Evolutionary conservation across 2,329 filamentous ascomycete species (phyloP).

Genomic region (Kalaharituber pfeilii): DNA sequence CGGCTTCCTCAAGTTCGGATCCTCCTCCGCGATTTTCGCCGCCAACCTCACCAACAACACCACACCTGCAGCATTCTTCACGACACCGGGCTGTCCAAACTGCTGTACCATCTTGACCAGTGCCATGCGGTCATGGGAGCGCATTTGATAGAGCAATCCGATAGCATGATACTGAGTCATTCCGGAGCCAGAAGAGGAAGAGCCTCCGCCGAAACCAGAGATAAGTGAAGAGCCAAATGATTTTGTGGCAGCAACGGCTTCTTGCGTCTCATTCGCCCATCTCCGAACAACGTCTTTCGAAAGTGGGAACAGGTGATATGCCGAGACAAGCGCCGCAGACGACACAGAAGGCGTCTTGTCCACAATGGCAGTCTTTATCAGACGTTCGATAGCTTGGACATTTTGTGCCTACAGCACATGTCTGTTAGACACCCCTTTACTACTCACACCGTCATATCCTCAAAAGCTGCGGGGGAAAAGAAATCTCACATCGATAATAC

Average conservation of each 20-base stretch:
- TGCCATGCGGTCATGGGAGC: slow-evolving; percentile 92
- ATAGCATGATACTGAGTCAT: slow-evolving; percentile 99
- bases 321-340: slow-evolving; percentile 86
- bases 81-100: slow-evolving; percentile 57
- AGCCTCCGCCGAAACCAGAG: slow-evolving; percentile 30
- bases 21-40: slow-evolving; percentile 85
- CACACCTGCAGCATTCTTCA: slow-evolving; percentile 86
- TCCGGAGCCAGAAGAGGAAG: slow-evolving; percentile 71
- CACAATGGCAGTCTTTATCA: slow-evolving; percentile 98
- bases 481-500: slow-evolving; percentile 86
- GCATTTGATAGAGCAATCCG: slow-evolving; percentile 93
- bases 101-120: slow-evolving; percentile 99
- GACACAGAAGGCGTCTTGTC: slow-evolving; percentile 97
- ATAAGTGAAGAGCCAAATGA: slow-evolving; percentile 67
- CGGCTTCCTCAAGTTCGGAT: slow-evolving; percentile 69
- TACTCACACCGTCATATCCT: too few species aligned
- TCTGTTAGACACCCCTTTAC: slow-evolving; percentile 21
- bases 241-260: slow-evolving; percentile 80
- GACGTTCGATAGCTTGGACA: slow-evolving; percentile 91
- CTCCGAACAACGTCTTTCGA: slow-evolving; percentile 86
- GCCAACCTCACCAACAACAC: slow-evolving; percentile 85
- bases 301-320: slow-evolving; percentile 92
- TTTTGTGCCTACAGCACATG: slow-evolving; percentile 38
- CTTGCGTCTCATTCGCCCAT: slow-evolving; percentile 97
- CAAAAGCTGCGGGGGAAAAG: too few species aligned